Evolutionary conservation across 2,329 filamentous ascomycete species (phyloP), one percentile per base, ranked within the genome.

Genomic region (Ophiostoma sp.): DNA sequence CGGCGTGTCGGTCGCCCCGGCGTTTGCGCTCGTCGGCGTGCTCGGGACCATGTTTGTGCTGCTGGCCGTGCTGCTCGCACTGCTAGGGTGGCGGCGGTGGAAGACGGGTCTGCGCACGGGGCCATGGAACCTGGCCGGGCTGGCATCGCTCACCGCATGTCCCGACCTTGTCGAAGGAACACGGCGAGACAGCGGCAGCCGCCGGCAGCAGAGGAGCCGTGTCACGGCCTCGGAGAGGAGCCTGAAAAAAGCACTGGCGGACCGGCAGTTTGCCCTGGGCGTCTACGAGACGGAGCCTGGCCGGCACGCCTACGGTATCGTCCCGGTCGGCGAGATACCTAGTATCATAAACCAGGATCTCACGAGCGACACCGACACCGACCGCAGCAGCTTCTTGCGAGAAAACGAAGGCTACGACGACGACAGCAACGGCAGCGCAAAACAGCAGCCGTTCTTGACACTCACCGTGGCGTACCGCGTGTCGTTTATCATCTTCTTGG

Each of bases 91-190:
- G 75, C 72, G 74, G n/a, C 55, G 36, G 55, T 62, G 55, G 55
- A 11, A 11, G 3, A 80, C 79, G 0, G 80, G 80, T 0, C 69
- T 82, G 16, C 72, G 73, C 36, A 74, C 75, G 12, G 77, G 79
- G 60, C 80, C 80, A 2, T 82, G 80, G 80, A 79, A 73, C 68
- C 72, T 81, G 4, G 74, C 75, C 0, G 74, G 76, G 0, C 77
- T 80, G 67, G 76, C 76, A 0, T 74, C 75, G 1, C 74, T 82
- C 2, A 74, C 75, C 0, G 72, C 75, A 2, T 75, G 76, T 66
- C 64, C 73, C 6, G 73, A 75, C 14, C 72, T 79, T 9, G 74
- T 74, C 7, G 49, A 44, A 7, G 62, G 64, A 2, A 42, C 38
- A 27, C 49, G 9, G 49, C 60, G 60, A 11, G 38, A 64, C 16